These are phyloP conservation scores for Chlamydomonas sphaeroides DNA, from an alignment of 139 green algal species.

Conservation along the genomic window DNA sequence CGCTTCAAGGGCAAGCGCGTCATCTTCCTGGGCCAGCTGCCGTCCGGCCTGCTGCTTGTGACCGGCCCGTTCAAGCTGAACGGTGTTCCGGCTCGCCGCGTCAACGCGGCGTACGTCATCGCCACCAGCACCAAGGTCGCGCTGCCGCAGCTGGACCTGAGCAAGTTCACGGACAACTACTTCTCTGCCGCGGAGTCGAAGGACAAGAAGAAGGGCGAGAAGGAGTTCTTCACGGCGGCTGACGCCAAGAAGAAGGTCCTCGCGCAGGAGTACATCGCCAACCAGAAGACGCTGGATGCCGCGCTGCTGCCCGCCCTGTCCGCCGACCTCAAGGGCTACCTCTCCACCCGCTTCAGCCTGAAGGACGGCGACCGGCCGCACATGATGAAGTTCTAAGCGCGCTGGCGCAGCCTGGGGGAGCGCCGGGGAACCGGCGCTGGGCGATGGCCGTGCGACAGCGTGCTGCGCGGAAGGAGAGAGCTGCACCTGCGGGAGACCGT, in stretches of 20 bases:
- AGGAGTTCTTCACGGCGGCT: conserved; percentile 56
- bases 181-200: conserved; percentile 91
- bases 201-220: conserved; percentile 86
- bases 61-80: conserved; percentile 98
- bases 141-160: conserved; percentile 79
- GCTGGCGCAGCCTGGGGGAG: neutral
- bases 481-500: conserved; percentile 17
- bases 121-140: conserved; percentile 92
- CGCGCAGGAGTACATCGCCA: conserved; percentile 84
- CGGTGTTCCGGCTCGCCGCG: conserved; percentile 93
- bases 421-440: neutral
- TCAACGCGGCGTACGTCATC: conserved; percentile 98
- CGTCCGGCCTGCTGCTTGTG: conserved; percentile 95
- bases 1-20: conserved; percentile 99
- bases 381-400: conserved; percentile 96
- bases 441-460: neutral
- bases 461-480: conserved; percentile 5
- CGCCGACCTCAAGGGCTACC: conserved; percentile 92
- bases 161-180: conserved; percentile 91
- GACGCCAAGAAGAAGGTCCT: conserved; percentile 86
- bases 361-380: conserved; percentile 91
- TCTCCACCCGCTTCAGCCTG: conserved; percentile 92
- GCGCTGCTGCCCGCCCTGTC: conserved; percentile 68
- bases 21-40: conserved; percentile 96
- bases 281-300: conserved; percentile 93